These are phyloP conservation scores for Diversispora eburnea DNA, from an alignment of 192 early-diverging fungal genomes.

Conservation along the genomic window DNA sequence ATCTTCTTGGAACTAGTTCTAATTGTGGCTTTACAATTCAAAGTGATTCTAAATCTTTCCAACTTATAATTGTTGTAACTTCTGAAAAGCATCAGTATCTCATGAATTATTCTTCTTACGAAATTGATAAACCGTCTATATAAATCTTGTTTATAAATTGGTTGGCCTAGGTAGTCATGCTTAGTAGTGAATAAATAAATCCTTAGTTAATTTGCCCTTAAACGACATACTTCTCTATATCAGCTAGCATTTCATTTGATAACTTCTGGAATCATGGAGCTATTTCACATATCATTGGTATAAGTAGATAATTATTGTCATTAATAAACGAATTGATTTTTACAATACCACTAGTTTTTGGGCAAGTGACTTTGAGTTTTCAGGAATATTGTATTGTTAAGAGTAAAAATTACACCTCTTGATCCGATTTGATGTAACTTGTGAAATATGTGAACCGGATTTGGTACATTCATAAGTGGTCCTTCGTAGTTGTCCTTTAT, in stretches of 20 bases:
- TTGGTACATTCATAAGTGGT: neutral
- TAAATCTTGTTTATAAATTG: neutral
- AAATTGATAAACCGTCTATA: neutral
- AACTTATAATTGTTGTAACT: neutral
- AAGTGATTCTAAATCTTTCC: neutral
- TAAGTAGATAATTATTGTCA: neutral
- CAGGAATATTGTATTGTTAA: neutral
- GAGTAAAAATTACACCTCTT: neutral
- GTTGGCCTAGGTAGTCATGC: no score
- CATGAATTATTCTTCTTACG: neutral
- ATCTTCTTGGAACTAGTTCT: neutral
- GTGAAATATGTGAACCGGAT: neutral
- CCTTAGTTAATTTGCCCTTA: no score
- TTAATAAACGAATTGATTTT: neutral
- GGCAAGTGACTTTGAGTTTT: neutral
- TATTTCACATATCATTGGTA: no score
- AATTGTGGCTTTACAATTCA: neutral
- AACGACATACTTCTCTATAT: no score
- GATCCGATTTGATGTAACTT: neutral
- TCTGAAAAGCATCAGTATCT: neutral
- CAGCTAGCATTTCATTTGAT: no score
- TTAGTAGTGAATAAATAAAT: no score
- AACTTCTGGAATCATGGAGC: no score
- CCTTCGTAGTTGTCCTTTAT: neutral
- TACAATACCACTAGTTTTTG: neutral